Base-by-base conservation (phyloP, 768 basidiomycete genomes). In the Leccinum boreale region DNA sequence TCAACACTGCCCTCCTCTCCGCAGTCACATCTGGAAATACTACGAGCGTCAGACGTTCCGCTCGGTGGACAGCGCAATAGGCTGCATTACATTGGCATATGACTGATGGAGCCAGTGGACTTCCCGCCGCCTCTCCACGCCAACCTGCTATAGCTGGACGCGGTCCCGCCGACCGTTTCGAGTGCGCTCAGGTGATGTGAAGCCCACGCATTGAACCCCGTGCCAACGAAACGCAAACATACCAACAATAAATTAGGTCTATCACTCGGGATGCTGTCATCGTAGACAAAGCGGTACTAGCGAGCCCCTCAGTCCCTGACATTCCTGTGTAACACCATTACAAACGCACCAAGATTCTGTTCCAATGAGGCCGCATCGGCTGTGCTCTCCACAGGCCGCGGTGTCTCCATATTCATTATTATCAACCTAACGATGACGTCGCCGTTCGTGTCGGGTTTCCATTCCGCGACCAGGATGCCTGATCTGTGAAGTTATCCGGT, bases 221-320 rank as follows among this genome's bases (percentile, higher is more conserved):
- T 68, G 52, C 11, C 45, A 47, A 57, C 46, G 68, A 62, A 65
- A 64, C 59, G 36, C 63, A 50, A 51, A 63, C 58, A 53, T 52
- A 53, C 62, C 51, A 53, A 52, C 53, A 31, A 24, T 46, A 52
- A 44, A 58, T 58, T 45, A 53, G 39, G 55, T 52, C 55, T 50
- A 29, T 60, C 58, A 23, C 36, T 47, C 70, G 67, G 69, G 63
- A 71, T 71, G 69, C 65, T 71, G 70, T 64, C 60, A 70, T 58
- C 49, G 45, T 45, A 5, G 50, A 52, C 52, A 63, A 70, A 65
- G 52, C 12, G 45, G 62, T 58, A 52, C 63, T 52, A 63, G 66
- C 55, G 51, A 45, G 53, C 29, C 50, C 47, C 44, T 54, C 49
- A 58, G 55, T 58, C 65, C 69, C 69, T 67, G 72, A 67, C 52